These are phyloP conservation scores for Globisporangium alternatum DNA, from an alignment of 352 stramenopile genomes.

Conservation along the genomic window DNA sequence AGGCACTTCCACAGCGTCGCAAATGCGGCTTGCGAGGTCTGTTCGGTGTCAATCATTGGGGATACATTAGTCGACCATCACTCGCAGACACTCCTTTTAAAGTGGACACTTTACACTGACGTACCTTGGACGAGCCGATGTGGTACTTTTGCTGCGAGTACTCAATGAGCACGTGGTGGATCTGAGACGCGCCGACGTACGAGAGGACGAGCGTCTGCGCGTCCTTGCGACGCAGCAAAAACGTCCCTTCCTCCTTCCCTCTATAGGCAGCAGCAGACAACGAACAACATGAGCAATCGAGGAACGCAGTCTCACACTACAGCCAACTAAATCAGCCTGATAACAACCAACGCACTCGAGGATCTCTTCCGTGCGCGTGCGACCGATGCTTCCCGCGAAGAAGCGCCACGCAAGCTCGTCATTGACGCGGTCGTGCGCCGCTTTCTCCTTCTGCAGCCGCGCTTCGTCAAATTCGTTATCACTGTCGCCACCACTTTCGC, in stretches of 20 bases:
- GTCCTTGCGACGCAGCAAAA: constrained; percentile 80
- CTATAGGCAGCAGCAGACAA: constrained; percentile 12
- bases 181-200: constrained; percentile 57
- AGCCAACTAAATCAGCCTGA: background rate
- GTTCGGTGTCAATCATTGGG: constrained; percentile 1
- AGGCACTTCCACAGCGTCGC: constrained; percentile 70
- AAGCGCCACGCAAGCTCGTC: constrained; percentile 74
- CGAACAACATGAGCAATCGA: background rate
- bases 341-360: constrained; percentile 39
- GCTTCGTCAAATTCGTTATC: constrained; percentile 36
- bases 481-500: constrained; percentile 2
- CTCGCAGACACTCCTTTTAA: background rate
- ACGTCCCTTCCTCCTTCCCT: constrained; percentile 64
- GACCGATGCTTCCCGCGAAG: constrained; percentile 78
- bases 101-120: background rate
- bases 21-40: constrained; percentile 63
- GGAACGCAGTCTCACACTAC: background rate
- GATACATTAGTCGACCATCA: constrained; percentile 3
- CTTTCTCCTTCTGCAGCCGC: constrained; percentile 31
- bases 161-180: constrained; percentile 84
- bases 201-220: constrained; percentile 80
- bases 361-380: constrained; percentile 57
- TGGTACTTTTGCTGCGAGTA: constrained; percentile 69
- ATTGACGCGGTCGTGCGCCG: constrained; percentile 38
- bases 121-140: constrained; percentile 74